Evolutionary conservation across 2,329 filamentous ascomycete species (phyloP).

Genomic region (Colletotrichum coccodes): DNA sequence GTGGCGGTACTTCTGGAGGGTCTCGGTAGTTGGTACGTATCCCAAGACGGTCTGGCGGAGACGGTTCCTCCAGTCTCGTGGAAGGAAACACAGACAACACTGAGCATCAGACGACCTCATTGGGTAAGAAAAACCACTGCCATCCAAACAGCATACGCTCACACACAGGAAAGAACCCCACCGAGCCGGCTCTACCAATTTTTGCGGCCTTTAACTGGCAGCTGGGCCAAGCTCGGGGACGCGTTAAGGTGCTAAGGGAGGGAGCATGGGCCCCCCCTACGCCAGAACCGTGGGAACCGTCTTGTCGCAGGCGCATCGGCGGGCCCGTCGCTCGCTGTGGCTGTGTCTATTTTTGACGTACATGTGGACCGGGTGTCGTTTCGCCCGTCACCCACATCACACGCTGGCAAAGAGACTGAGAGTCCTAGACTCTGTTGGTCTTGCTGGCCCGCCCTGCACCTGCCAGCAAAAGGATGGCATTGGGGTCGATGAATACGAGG

Average conservation of each 20-base stretch:
- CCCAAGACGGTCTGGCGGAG: background rate
- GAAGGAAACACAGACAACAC: constrained; percentile 1
- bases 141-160: constrained; percentile 14
- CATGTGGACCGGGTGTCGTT: background rate
- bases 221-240: background rate
- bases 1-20: background rate
- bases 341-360: constrained; percentile 31
- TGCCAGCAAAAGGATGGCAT: background rate
- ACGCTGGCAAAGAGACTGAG: background rate
- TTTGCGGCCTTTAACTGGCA: background rate
- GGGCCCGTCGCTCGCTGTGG: constrained; percentile 21
- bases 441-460: no score
- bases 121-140: background rate
- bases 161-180: background rate
- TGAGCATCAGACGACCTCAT: background rate
- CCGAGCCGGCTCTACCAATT: background rate
- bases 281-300: background rate
- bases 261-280: constrained; percentile 4
- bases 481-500: constrained; percentile 23
- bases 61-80: background rate
- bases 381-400: background rate
- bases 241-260: background rate
- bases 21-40: background rate
- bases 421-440: background rate
- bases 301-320: constrained; percentile 13